Conservation (phyloP, 1,284 basidiomycete genomes). For the Naganishia sp. region DNA sequence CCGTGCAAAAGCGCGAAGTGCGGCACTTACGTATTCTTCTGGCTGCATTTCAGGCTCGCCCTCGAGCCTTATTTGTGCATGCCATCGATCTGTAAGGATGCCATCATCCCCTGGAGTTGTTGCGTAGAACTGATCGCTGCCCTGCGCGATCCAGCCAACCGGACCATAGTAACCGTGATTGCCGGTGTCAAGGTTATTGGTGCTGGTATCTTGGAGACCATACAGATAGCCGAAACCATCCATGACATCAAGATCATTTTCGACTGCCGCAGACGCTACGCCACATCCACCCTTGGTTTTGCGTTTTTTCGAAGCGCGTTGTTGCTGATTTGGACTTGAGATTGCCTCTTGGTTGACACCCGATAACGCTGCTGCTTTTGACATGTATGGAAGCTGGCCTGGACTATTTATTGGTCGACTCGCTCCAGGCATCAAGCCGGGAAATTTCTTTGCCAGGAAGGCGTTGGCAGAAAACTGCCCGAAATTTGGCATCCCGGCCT, state of each 20-base stretch:
- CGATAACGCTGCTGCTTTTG: constrained; percentile 2
- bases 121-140: neutral
- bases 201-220: constrained; percentile 11
- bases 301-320: constrained; percentile 19
- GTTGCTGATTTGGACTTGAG: neutral
- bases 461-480: constrained; percentile 25
- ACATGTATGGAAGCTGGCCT: constrained; percentile 24
- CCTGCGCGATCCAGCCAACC: constrained; percentile 5
- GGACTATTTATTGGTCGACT: constrained; percentile 21
- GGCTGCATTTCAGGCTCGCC: constrained; percentile 13
- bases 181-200: neutral
- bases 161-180: constrained; percentile 15
- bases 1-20: neutral
- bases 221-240: constrained; percentile 26
- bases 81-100: neutral
- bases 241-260: constrained; percentile 23
- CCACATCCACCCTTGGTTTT: constrained; percentile 24
- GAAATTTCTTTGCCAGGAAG: constrained; percentile 24
- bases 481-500: constrained; percentile 24
- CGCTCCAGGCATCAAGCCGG: constrained; percentile 20
- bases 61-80: neutral
- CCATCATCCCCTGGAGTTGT: constrained; percentile 8
- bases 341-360: neutral
- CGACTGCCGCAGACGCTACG: constrained; percentile 18
- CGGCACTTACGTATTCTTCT: constrained; percentile 27